phyloP scores from a whole-genome alignment of 768 basidiomycete species.

The Dentipellis sp. region DNA sequence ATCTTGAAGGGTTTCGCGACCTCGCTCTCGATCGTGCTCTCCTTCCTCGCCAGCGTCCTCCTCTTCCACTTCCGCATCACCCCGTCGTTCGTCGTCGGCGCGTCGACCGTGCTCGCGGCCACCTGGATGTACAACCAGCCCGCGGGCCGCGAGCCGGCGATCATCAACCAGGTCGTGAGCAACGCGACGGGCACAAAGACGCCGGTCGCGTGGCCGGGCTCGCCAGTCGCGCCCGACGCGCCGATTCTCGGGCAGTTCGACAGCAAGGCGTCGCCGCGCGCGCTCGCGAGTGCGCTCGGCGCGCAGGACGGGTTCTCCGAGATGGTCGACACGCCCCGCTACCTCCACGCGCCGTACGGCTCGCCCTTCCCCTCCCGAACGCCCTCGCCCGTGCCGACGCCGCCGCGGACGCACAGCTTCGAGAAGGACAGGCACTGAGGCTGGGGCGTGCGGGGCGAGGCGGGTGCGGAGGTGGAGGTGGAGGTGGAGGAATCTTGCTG shows the following conservation, averaged over 20 bases:
- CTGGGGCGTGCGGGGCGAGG: not conserved
- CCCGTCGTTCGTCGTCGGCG: conserved; percentile 76
- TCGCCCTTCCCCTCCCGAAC: conserved; percentile 41
- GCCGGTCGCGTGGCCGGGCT: conserved; percentile 30
- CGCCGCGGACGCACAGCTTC: conserved; percentile 11
- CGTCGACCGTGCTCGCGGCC: conserved; percentile 74
- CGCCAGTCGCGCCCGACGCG: conserved; percentile 38
- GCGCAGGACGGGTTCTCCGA: conserved; percentile 28
- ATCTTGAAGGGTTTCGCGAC: conserved; percentile 98
- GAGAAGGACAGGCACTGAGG: conserved; percentile 1
- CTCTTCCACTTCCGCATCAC: conserved; percentile 91
- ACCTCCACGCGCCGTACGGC: conserved; percentile 40
- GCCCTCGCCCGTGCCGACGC: conserved; percentile 30
- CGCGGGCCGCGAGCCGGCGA: conserved; percentile 26
- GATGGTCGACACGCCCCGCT: conserved; percentile 34
- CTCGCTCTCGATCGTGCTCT: conserved; percentile 85
- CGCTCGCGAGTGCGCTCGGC: conserved; percentile 11
- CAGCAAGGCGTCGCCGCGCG: conserved; percentile 39
- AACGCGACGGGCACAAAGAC: conserved; percentile 22
- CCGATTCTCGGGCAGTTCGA: conserved; percentile 55
- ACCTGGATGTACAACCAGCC: conserved; percentile 96
- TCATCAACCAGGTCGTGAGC: conserved; percentile 23
- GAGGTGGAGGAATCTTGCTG: not conserved
- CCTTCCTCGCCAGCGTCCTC: conserved; percentile 87
- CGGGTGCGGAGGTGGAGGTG: not conserved